Percentiles rank a stretch among this genome's conserved stretches.
These are phyloP conservation scores for Trichomonas vaginalis DNA, from an alignment of 208 protist species.

Conservation along the genomic window DNA sequence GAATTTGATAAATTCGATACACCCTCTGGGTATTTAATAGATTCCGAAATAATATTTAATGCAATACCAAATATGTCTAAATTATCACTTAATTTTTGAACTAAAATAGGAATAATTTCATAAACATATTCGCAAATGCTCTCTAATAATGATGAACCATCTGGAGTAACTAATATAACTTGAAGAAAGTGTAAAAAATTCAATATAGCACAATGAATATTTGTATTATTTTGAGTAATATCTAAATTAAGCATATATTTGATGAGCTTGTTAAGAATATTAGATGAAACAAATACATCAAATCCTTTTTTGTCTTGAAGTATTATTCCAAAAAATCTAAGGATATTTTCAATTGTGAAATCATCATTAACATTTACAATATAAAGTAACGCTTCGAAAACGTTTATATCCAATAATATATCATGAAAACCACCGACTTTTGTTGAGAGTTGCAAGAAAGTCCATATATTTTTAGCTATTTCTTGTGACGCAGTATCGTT, in stretches of 20 bases:
- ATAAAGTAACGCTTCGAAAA: background rate
- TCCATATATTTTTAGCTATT: background rate
- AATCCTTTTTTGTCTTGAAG: background rate
- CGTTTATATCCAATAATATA: background rate
- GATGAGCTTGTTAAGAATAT: background rate
- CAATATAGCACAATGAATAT: too few relatives aligned
- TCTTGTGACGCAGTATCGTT: too few relatives aligned
- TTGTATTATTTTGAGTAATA: background rate
- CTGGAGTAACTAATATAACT: background rate
- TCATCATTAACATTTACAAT: background rate
- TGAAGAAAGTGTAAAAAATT: background rate
- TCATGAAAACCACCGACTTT: background rate
- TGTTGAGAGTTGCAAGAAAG: background rate
- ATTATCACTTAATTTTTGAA: background rate
- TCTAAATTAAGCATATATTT: too few relatives aligned
- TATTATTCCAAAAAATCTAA: background rate
- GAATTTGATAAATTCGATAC: background rate
- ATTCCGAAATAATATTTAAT: background rate
- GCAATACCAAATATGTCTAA: background rate
- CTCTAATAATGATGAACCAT: background rate
- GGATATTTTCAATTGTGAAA: background rate
- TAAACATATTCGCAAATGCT: background rate
- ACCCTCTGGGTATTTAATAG: background rate
- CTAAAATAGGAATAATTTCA: background rate
- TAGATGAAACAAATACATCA: background rate